A percentile compares a stretch with the other conserved stretches of the same genome.
Conservation (phyloP, 2,329 filamentous ascomycete species). For the Ceratocystis lukuohia region DNA sequence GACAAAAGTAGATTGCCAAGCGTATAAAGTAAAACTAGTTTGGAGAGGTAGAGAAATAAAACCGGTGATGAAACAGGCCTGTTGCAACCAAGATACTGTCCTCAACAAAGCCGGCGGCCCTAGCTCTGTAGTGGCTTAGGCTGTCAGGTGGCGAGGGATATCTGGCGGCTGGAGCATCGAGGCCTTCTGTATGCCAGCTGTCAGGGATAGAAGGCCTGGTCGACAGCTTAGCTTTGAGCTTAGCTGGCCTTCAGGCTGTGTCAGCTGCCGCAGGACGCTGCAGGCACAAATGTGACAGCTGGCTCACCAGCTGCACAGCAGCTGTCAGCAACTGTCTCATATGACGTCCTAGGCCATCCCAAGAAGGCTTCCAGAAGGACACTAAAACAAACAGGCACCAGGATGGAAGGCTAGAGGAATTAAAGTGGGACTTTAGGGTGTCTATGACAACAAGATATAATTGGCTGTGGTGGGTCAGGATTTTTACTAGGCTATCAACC, state of each 20-base stretch:
- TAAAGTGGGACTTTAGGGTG: background rate
- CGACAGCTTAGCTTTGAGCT: background rate
- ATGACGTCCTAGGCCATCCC: background rate
- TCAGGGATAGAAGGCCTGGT: background rate
- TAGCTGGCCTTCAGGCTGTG: no score
- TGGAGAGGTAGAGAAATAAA: background rate
- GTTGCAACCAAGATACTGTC: background rate
- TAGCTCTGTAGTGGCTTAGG: background rate
- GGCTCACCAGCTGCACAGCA: background rate
- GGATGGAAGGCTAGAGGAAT: background rate
- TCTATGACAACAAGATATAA: background rate
- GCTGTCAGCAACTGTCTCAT: background rate
- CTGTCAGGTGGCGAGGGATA: background rate
- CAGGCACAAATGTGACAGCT: no score
- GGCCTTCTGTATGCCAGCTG: no score
- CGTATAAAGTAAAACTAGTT: background rate
- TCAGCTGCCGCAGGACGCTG: background rate
- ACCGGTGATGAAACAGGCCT: background rate
- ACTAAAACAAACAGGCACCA: background rate
- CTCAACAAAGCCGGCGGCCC: background rate
- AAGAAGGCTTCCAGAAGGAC: slow-evolving; percentile 8
- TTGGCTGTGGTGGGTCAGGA: background rate
- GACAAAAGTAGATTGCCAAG: background rate
- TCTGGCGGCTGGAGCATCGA: background rate
- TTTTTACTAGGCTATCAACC: background rate